Evolutionary conservation across 495 filamentous ascomycete genomes (phyloP).

Genomic region (Aspergillus ellipticus): DNA sequence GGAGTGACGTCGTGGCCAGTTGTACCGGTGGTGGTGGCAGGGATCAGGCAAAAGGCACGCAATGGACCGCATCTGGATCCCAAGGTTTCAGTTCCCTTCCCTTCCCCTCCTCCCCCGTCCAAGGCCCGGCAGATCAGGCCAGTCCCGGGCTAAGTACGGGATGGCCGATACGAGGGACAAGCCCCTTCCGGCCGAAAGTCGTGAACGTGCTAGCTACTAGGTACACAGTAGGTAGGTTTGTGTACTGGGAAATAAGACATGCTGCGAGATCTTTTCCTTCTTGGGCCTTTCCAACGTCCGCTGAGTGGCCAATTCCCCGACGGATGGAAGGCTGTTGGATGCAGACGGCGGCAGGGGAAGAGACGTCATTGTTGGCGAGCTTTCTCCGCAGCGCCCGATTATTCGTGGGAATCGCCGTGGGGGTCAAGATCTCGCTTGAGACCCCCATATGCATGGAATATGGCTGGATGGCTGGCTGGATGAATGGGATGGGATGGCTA

Average conservation of each 20-base stretch:
- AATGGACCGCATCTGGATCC: not conserved
- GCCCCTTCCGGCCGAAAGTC: not conserved
- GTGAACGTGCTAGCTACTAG: no score
- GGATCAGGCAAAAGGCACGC: not conserved
- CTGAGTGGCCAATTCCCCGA: not conserved
- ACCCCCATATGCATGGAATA: no score
- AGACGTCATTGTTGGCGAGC: not conserved
- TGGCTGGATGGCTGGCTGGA: no score
- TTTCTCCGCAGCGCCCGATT: not conserved
- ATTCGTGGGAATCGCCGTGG: not conserved
- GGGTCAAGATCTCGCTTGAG: not conserved
- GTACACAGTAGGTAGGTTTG: no score
- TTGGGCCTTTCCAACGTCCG: no score
- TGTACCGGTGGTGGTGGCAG: not conserved
- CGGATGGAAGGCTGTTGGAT: not conserved
- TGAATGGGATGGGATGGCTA: no score
- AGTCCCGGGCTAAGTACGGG: not conserved
- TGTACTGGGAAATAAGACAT: no score
- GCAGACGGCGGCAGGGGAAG: not conserved
- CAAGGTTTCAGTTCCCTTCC: not conserved
- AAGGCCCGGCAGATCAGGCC: not conserved
- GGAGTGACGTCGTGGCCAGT: not conserved
- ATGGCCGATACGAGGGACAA: not conserved
- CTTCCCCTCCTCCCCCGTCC: no score
- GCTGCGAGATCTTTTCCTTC: no score